A percentile compares a stretch with the other conserved stretches of the same genome.
These are phyloP conservation scores for Ceratocystiopsis brevicomis DNA, from an alignment of 2,329 filamentous ascomycete species.

Conservation along the genomic window DNA sequence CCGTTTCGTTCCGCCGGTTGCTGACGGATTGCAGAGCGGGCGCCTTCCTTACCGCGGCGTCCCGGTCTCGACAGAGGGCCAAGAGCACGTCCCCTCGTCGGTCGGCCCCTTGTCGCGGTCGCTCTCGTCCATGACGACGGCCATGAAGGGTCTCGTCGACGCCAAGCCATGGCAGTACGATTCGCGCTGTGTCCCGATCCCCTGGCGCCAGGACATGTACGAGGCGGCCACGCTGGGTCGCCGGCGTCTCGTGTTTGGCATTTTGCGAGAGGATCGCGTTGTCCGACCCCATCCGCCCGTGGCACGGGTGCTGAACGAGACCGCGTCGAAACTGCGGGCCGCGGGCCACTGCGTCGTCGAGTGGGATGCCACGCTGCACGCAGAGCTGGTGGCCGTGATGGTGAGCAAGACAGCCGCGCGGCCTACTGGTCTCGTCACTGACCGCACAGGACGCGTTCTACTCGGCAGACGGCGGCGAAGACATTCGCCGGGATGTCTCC, in stretches of 20 bases:
- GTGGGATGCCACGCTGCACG: slow-evolving; percentile 32
- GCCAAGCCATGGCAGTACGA: slow-evolving; percentile 47
- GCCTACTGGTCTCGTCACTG: too few species aligned
- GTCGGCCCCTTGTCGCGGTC: slow-evolving; percentile 45
- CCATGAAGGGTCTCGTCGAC: slow-evolving; percentile 32
- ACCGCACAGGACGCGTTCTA: slow-evolving; percentile 34
- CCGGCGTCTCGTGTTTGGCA: neutral
- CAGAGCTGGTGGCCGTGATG: slow-evolving; percentile 20
- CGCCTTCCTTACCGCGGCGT: slow-evolving; percentile 36
- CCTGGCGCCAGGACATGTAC: slow-evolving; percentile 20
- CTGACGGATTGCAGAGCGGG: slow-evolving; percentile 17
- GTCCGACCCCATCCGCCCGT: slow-evolving; percentile 40
- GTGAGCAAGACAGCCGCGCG: too few species aligned
- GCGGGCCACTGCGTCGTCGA: slow-evolving; percentile 34
- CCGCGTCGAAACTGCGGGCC: slow-evolving; percentile 17
- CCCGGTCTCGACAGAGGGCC: slow-evolving; percentile 14
- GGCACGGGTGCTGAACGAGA: slow-evolving; percentile 30
- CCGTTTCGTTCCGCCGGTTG: slow-evolving; percentile 24
- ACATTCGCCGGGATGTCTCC: slow-evolving; percentile 34
- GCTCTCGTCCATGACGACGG: slow-evolving; percentile 30
- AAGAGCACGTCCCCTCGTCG: slow-evolving; percentile 24
- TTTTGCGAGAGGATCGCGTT: slow-evolving; percentile 13
- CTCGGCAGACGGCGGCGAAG: slow-evolving; percentile 42
- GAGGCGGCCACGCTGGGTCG: slow-evolving; percentile 20
- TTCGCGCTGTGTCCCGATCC: slow-evolving; percentile 46